Percentiles rank a stretch among this genome's conserved stretches.
Conservation (phyloP, 352 stramenopile species). For the Globisporangium cederbergense region DNA sequence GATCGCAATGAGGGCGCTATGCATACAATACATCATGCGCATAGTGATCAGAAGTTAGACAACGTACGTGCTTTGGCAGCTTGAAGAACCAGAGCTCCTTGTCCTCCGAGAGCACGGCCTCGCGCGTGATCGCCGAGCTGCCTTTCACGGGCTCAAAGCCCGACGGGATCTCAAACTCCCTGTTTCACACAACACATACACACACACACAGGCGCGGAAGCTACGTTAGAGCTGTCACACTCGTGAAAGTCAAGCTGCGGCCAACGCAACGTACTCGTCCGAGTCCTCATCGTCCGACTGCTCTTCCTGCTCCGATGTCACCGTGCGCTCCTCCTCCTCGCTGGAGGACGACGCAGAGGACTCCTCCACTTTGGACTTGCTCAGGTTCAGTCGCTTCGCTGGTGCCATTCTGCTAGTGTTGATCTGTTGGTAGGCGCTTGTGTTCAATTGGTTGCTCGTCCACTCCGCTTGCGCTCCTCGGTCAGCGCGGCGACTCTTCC, state of each 20-base stretch:
- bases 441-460: neutral
- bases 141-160: conserved; percentile 66
- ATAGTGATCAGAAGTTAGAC: neutral
- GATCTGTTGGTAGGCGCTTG: neutral
- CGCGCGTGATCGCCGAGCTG: conserved; percentile 52
- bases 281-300: conserved; percentile 48
- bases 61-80: conserved; percentile 74
- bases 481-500: conserved; percentile 10
- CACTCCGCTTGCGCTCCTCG: neutral
- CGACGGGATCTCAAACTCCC: conserved; percentile 77
- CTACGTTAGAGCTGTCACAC: neutral
- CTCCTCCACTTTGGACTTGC: conserved; percentile 35
- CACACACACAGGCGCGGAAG: conserved; percentile 9
- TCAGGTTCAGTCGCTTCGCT: conserved; percentile 65
- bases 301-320: conserved; percentile 20
- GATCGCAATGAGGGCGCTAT: neutral
- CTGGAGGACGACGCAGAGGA: conserved; percentile 35
- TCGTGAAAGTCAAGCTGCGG: neutral
- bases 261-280: conserved; percentile 40
- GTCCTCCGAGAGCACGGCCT: conserved; percentile 58
- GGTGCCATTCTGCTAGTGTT: conserved; percentile 32
- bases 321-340: conserved; percentile 29
- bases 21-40: neutral
- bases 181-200: conserved; percentile 14
- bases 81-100: conserved; percentile 88